Conservation (phyloP, 306 rosid genomes). For the Bauhinia variegata region DNA sequence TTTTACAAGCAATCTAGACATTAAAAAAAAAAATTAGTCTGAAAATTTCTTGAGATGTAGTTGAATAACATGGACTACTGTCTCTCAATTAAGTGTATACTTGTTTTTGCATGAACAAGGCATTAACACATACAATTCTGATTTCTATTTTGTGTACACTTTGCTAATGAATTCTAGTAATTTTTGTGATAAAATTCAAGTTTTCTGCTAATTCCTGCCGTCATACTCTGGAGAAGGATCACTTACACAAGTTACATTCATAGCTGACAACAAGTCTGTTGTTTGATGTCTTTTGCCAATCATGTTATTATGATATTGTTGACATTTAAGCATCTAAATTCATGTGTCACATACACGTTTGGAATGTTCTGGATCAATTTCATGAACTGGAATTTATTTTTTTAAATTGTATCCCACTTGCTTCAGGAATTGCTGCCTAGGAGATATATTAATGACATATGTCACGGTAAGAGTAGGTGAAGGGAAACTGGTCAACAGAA, state of each 20-base stretch:
- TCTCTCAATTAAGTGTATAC: constrained; percentile 12
- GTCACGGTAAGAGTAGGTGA: constrained; percentile 63
- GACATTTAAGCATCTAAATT: not conserved
- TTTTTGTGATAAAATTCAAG: constrained; percentile 21
- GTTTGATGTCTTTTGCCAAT: not conserved
- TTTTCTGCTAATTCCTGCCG: not conserved
- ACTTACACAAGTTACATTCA: not conserved
- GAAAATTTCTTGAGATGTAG: constrained; percentile 19
- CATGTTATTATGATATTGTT: constrained; percentile 7
- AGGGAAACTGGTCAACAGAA: constrained; percentile 54
- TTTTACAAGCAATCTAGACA: not conserved
- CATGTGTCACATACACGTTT: not conserved
- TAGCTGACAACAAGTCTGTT: not conserved
- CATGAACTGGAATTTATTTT: constrained; percentile 17
- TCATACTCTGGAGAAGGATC: not conserved
- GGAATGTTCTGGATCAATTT: constrained; percentile 15
- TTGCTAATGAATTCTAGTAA: not conserved
- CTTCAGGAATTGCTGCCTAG: constrained; percentile 92
- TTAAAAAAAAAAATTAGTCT: not conserved
- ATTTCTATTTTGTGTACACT: constrained; percentile 6
- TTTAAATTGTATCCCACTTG: constrained; percentile 27
- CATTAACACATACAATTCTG: constrained; percentile 14
- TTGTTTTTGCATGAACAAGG: constrained; percentile 23
- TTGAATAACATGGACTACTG: not conserved
- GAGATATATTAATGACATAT: constrained; percentile 61